Evolutionary conservation across 345 rosid genomes (phyloP).

Genomic region (thale cress (Arabidopsis thaliana)): TAIR10.1 NC_003070.9:24459501-24460000

Average conservation of each 20-base stretch:
- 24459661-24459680: too few species aligned
- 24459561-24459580: conserved; percentile 11
- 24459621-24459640: neutral
- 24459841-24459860: too few species aligned
- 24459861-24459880: too few species aligned
- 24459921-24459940: too few species aligned
- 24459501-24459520: conserved; percentile 30
- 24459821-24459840: too few species aligned
- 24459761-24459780: neutral
- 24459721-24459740: neutral
- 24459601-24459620: neutral
- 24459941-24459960: too few species aligned
- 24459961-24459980: too few species aligned
- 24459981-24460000: too few species aligned
- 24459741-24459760: neutral
- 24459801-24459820: too few species aligned
- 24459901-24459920: too few species aligned
- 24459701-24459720: neutral
- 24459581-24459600: conserved; percentile 30
- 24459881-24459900: too few species aligned
- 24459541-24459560: conserved; percentile 41
- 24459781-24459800: neutral
- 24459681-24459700: conserved; percentile 3
- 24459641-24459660: neutral
- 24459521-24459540: conserved; percentile 38